Conservation (phyloP, 1,284 basidiomycete species). For the Puccinia polysora region DNA sequence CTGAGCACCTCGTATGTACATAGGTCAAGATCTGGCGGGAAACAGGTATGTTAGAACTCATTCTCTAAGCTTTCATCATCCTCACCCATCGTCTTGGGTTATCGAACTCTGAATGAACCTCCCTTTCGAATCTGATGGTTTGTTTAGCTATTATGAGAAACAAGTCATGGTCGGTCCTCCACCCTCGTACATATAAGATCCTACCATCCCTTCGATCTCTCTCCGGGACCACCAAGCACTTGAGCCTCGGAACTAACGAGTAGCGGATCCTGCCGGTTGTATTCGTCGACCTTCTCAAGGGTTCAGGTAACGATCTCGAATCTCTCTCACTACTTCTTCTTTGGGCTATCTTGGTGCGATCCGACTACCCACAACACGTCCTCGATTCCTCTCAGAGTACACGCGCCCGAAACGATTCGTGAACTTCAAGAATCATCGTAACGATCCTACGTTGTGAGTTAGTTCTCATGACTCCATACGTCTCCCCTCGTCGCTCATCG, state of each 20-base stretch:
- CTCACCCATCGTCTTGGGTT: background rate
- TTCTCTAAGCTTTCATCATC: background rate
- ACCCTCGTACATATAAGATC: background rate
- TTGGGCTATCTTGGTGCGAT: background rate
- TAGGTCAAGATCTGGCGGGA: constrained; percentile 35
- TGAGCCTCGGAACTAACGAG: too few species aligned
- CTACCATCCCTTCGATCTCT: background rate
- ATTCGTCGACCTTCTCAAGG: too few species aligned
- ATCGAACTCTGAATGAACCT: too few species aligned
- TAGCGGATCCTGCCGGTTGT: too few species aligned
- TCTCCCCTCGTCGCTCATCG: too few species aligned
- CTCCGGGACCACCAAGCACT: too few species aligned
- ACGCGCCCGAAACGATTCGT: constrained; percentile 34
- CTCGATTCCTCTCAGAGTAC: background rate
- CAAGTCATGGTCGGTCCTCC: background rate
- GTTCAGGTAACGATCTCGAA: too few species aligned
- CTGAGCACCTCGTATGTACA: too few species aligned
- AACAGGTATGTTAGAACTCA: constrained; percentile 24
- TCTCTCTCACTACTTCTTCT: too few species aligned
- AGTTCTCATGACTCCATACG: too few species aligned
- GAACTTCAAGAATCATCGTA: constrained; percentile 14
- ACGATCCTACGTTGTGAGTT: constrained; percentile 30
- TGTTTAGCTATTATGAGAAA: constrained; percentile 21
- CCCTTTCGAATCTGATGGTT: too few species aligned
- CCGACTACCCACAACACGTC: background rate